Percentiles rank a stretch among this genome's conserved stretches.
These are phyloP conservation scores for Leucocoprinus sp. DNA, from an alignment of 768 basidiomycete species.

Conservation along the genomic window DNA sequence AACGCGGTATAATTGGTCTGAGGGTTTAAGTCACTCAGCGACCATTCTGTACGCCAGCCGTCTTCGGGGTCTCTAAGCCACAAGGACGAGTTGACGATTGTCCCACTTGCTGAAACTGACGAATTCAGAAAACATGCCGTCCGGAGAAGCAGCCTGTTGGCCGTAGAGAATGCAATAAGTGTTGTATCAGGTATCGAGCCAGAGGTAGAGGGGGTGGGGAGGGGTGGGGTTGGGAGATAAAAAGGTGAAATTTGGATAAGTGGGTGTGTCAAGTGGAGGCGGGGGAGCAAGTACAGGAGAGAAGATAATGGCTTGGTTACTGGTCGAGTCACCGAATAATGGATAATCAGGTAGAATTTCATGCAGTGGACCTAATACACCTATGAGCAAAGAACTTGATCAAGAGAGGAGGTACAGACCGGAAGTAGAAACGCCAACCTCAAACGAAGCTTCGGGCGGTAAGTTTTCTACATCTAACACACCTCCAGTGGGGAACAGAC, in stretches of 20 bases:
- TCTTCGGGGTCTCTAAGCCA: constrained; percentile 45
- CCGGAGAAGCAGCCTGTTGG: constrained; percentile 33
- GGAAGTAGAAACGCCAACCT: constrained; percentile 47
- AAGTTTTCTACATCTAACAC: constrained; percentile 37
- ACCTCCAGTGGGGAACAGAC: constrained; percentile 35
- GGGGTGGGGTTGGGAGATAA: constrained; percentile 38
- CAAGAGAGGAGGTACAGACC: constrained; percentile 19
- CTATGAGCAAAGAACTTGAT: not conserved
- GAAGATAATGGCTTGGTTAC: constrained; percentile 65
- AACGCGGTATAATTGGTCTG: constrained; percentile 77
- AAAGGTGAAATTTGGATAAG: constrained; percentile 72
- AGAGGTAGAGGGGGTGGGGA: not conserved
- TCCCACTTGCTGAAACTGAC: constrained; percentile 24
- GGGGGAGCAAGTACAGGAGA: constrained; percentile 45
- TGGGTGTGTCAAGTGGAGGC: constrained; percentile 24
- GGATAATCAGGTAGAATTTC: constrained; percentile 34
- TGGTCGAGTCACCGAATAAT: constrained; percentile 65
- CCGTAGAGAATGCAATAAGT: constrained; percentile 47
- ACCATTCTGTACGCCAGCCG: constrained; percentile 67
- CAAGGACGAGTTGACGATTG: constrained; percentile 33
- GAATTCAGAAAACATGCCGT: constrained; percentile 51
- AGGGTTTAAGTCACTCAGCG: constrained; percentile 48
- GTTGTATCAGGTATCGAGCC: not conserved
- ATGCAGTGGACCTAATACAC: constrained; percentile 39
- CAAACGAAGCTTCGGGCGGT: constrained; percentile 32